Percentiles rank a stretch among this genome's conserved stretches.
phyloP scores from a whole-genome alignment of 257 asterid genomes.

The Ehretia macrophylla region DNA sequence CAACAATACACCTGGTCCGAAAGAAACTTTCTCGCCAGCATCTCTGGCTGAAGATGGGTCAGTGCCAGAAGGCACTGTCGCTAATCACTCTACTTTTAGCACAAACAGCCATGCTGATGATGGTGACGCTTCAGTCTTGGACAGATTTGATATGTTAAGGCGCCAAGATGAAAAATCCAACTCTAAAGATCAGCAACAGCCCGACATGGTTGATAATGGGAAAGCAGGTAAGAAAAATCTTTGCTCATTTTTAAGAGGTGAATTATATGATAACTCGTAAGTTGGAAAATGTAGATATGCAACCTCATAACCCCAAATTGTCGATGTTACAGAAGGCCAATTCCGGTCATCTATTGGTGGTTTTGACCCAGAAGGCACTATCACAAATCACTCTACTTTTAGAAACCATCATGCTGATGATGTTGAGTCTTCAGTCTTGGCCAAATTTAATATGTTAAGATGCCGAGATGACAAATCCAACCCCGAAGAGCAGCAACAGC shows the following conservation, averaged over 20 bases:
- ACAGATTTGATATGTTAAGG: conserved; percentile 46
- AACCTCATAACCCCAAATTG: neutral
- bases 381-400: too few species aligned
- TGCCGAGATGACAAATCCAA: conserved; percentile 32
- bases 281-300: neutral
- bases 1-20: conserved; percentile 14
- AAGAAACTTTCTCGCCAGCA: conserved; percentile 11
- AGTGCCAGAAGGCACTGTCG: conserved; percentile 6
- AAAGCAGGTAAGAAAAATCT: neutral
- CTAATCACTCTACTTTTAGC: conserved; percentile 14
- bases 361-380: neutral
- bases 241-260: neutral
- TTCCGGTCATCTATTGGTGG: neutral
- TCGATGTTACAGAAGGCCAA: neutral
- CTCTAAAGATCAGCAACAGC: conserved; percentile 14
- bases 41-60: conserved; percentile 14
- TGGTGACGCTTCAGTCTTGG: conserved; percentile 45
- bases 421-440: conserved; percentile 45
- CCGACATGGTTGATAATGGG: neutral
- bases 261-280: too few species aligned
- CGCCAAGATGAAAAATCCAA: conserved; percentile 31
- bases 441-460: conserved; percentile 46
- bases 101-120: conserved; percentile 22
- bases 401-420: conserved; percentile 20
- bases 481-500: conserved; percentile 24